Evolutionary conservation across 768 basidiomycete species (phyloP), one percentile per base, ranked within the genome.

Genomic region (Lyophyllum atratum): DNA sequence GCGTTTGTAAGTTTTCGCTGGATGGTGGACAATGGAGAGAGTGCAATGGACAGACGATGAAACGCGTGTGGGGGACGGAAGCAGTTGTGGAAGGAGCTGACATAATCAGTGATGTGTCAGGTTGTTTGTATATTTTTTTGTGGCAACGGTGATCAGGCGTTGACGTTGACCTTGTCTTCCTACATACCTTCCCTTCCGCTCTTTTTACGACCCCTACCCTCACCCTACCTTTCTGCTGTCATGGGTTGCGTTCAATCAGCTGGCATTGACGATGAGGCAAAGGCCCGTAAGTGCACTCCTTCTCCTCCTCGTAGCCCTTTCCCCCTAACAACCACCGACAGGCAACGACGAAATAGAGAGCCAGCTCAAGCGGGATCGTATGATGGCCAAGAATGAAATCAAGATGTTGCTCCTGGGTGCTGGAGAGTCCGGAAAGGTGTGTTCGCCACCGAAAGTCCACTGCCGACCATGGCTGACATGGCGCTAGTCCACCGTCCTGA

Each of bases 361-460:
- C 74, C 94, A 96, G 74, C 85, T 96, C 63, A 93, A 90, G 80
- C 80, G 86, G 66, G 94, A 96, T 76, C 77, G 89, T 43, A 84
- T 91, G 79, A 86, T 89, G 82, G 87, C 89, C 42, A 93, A 92
- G 80, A 95, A 94, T 66, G 93, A 95, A 72, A 93, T 95, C 69
- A 95, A 98, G 79, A 96, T 98, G 95, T 71, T 98, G 59, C 72
- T 98, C 56, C 80, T 98, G 25, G 96, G 96, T 55, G 95, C 96
- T 57, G 95, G 96, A 75, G 95, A 97, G 81, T 95, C 93, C 52
- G 95, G 95, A 66, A 97, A 98, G 84, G 90, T 90, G 46, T 14
- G 78, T 73, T 10, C 5, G 17, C 21, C n/a, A 10, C 33, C 9
- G 8, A n/a, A n/a, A 19, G 17, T 33, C 24, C 24, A 40, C 39